Evolutionary conservation across 140 eudicot genomes (phyloP).

Genomic region (Senecio squalidus): DNA sequence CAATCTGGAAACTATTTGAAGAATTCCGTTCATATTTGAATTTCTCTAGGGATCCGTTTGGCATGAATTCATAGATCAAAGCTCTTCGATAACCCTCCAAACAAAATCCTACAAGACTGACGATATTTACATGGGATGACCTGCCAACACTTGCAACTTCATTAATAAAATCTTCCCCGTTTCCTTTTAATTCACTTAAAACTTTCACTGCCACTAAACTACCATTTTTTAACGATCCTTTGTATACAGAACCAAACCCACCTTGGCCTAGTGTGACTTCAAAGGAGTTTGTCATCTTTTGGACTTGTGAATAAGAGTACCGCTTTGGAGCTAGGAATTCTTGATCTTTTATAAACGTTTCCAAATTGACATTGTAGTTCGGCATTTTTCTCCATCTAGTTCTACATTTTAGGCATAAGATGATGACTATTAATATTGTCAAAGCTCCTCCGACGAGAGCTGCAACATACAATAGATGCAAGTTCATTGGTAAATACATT

Average conservation of each 20-base stretch:
- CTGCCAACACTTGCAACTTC: slow-evolving; percentile 20
- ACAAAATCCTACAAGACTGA: slow-evolving; percentile 22
- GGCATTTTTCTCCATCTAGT: not conserved
- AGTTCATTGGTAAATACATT: too few relatives aligned
- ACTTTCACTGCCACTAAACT: slow-evolving; percentile 25
- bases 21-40: slow-evolving; percentile 3
- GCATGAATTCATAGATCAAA: slow-evolving; percentile 35
- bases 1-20: not conserved
- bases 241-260: slow-evolving; percentile 23
- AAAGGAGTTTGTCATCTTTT: slow-evolving; percentile 30
- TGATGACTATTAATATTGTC: not conserved
- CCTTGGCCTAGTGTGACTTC: slow-evolving; percentile 20
- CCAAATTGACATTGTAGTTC: not conserved
- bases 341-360: slow-evolving; percentile 15
- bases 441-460: not conserved
- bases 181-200: slow-evolving; percentile 15
- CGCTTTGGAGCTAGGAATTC: slow-evolving; percentile 17
- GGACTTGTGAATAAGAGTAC: slow-evolving; percentile 22
- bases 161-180: slow-evolving; percentile 29
- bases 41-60: slow-evolving; percentile 37
- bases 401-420: not conserved
- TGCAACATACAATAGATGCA: too few relatives aligned
- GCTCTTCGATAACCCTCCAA: slow-evolving; percentile 26
- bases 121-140: slow-evolving; percentile 19
- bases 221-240: slow-evolving; percentile 21